phyloP scores from a whole-genome alignment of 768 basidiomycete species.

The Dendrothele bispora region DNA sequence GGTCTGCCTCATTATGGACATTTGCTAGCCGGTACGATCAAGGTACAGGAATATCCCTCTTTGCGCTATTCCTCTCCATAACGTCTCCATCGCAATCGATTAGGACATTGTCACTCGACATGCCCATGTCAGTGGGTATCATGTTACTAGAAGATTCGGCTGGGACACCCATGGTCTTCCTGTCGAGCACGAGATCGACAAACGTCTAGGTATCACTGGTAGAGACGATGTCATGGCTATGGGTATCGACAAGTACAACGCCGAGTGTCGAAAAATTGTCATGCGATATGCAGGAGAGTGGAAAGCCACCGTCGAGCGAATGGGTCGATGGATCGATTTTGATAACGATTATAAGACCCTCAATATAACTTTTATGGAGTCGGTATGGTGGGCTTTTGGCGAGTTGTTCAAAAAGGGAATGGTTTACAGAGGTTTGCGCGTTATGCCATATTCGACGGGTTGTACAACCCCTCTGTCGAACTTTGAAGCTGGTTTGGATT shows the following conservation, averaged over 20 bases:
- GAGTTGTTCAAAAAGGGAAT: slow-evolving; percentile 90
- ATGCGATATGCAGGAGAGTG: slow-evolving; percentile 97
- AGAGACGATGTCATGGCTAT: slow-evolving; percentile 92
- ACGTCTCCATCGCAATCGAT: slow-evolving; percentile 8
- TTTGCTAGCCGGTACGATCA: slow-evolving; percentile 89
- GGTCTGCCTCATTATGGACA: slow-evolving; percentile 97
- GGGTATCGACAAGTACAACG: slow-evolving; percentile 98
- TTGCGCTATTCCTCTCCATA: neutral
- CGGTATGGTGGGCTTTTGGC: slow-evolving; percentile 98
- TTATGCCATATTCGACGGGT: slow-evolving; percentile 98
- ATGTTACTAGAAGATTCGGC: slow-evolving; percentile 92
- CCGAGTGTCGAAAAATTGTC: slow-evolving; percentile 93
- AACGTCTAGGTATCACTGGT: slow-evolving; percentile 87
- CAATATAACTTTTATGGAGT: slow-evolving; percentile 93
- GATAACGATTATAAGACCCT: slow-evolving; percentile 99
- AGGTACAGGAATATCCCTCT: slow-evolving; percentile 47
- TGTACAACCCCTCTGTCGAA: slow-evolving; percentile 96
- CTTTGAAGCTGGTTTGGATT: slow-evolving; percentile 93
- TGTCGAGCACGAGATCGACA: slow-evolving; percentile 99
- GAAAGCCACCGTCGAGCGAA: slow-evolving; percentile 92
- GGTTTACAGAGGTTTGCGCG: slow-evolving; percentile 90
- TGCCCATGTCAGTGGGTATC: slow-evolving; percentile 88
- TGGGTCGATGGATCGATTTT: slow-evolving; percentile 99
- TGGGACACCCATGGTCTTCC: slow-evolving; percentile 99
- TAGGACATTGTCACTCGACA: slow-evolving; percentile 98